These are phyloP conservation scores for Camelina neglecta DNA, from an alignment of 345 rosid species.

Conservation along the genomic window DNA sequence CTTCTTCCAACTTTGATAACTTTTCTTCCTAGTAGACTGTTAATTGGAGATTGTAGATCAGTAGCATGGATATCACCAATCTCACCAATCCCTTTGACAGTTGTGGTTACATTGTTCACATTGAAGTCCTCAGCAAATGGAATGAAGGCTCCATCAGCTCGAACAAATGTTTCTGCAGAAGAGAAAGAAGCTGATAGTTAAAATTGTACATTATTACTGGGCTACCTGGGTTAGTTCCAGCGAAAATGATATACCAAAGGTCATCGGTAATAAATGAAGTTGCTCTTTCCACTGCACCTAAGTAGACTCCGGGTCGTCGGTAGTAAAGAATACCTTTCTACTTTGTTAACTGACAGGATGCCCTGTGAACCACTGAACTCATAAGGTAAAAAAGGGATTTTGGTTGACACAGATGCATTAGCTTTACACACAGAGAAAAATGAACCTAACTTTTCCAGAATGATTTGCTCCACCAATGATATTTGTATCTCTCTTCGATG, in stretches of 20 bases:
- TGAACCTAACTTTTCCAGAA: background rate
- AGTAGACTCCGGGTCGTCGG: conserved; percentile 82
- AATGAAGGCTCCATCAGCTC: conserved; percentile 88
- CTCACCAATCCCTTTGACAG: conserved; percentile 70
- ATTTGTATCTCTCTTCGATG: background rate
- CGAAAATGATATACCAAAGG: conserved; percentile 85
- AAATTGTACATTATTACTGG: background rate
- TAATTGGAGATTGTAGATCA: conserved; percentile 71
- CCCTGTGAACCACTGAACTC: no score
- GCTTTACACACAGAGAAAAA: background rate
- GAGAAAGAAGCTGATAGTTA: background rate
- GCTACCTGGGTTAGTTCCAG: conserved; percentile 81
- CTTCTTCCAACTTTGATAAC: conserved; percentile 85
- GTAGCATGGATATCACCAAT: conserved; percentile 65
- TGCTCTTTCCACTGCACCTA: no score
- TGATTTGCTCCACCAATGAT: background rate
- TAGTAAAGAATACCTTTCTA: no score
- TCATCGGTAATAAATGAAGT: conserved; percentile 83
- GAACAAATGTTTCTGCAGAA: conserved; percentile 73
- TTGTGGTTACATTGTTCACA: conserved; percentile 65
- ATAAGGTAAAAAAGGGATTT: no score
- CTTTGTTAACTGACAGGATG: no score
- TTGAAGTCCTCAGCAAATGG: conserved; percentile 75
- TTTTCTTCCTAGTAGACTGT: conserved; percentile 70
- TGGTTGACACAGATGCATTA: background rate